A percentile compares a stretch with the other conserved stretches of the same genome.
These are phyloP conservation scores for Anaeromyces robustus DNA, from an alignment of 192 early-diverging fungal genomes.

Conservation along the genomic window DNA sequence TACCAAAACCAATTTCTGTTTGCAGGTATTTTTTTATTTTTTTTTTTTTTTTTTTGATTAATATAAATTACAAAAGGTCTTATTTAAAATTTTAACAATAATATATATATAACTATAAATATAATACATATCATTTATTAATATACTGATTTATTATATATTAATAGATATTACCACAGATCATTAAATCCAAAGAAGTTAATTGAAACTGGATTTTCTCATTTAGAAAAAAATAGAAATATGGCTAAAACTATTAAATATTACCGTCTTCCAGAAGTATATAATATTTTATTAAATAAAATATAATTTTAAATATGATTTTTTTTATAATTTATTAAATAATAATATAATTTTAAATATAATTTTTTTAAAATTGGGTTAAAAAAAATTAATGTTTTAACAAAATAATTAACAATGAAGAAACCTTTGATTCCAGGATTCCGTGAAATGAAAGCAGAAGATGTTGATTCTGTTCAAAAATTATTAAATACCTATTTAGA, in stretches of 20 bases:
- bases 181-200: slow-evolving; percentile 88
- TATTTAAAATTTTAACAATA: too few relatives aligned
- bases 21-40: slow-evolving; percentile 31
- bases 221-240: slow-evolving; percentile 49
- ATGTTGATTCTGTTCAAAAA: slow-evolving; percentile 54
- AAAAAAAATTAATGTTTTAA: too few relatives aligned
- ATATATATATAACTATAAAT: too few relatives aligned
- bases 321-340: too few relatives aligned
- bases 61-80: too few relatives aligned
- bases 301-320: too few relatives aligned
- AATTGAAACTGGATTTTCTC: slow-evolving; percentile 85
- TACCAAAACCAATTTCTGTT: slow-evolving; percentile 78
- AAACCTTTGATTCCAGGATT: slow-evolving; percentile 46
- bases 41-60: too few relatives aligned
- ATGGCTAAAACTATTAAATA: slow-evolving; percentile 53
- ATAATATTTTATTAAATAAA: too few relatives aligned
- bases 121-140: too few relatives aligned
- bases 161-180: slow-evolving; percentile 76
- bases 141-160: background rate
- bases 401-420: too few relatives aligned
- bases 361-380: slow-evolving; percentile 3
- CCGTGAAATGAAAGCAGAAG: slow-evolving; percentile 59
- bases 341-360: background rate
- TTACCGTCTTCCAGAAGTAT: slow-evolving; percentile 47
- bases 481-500: slow-evolving; percentile 58